A percentile compares a stretch with the other conserved stretches of the same genome.
Conservation (phyloP, 75 land plant genomes). For the Cryptomeria japonica region DNA sequence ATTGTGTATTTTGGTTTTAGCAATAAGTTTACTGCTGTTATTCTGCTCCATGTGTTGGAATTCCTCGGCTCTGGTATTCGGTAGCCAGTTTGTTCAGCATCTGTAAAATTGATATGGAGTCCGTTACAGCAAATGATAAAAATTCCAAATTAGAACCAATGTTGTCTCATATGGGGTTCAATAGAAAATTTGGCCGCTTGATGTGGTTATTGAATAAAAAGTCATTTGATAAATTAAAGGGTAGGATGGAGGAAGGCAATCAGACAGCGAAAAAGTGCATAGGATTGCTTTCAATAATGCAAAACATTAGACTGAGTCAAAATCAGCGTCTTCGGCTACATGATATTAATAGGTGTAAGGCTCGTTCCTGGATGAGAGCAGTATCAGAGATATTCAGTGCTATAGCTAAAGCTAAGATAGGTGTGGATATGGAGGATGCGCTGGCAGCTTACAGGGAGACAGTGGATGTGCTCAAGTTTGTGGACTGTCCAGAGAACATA, state of each 20-base stretch:
- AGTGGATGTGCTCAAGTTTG: neutral
- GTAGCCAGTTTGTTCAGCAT: neutral
- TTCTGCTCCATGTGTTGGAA: neutral
- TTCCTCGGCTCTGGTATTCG: neutral
- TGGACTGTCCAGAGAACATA: neutral
- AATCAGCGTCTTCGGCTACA: neutral
- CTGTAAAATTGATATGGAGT: neutral
- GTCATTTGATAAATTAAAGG: neutral
- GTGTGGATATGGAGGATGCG: neutral
- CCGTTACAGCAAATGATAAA: neutral
- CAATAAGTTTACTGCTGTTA: neutral
- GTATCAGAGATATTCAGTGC: neutral
- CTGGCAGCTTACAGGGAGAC: neutral
- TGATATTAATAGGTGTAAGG: too few species aligned
- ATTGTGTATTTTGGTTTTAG: neutral
- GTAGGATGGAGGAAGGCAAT: neutral
- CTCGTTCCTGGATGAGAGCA: neutral
- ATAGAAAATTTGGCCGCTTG: too few species aligned
- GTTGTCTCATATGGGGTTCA: too few species aligned
- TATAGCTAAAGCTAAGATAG: neutral
- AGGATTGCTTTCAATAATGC: neutral
- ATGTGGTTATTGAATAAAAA: too few species aligned
- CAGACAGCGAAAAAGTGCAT: neutral
- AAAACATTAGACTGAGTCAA: neutral
- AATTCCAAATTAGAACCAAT: too few species aligned